Conservation (phyloP, 2,329 filamentous ascomycete species). For the Penicillium italicum region DNA sequence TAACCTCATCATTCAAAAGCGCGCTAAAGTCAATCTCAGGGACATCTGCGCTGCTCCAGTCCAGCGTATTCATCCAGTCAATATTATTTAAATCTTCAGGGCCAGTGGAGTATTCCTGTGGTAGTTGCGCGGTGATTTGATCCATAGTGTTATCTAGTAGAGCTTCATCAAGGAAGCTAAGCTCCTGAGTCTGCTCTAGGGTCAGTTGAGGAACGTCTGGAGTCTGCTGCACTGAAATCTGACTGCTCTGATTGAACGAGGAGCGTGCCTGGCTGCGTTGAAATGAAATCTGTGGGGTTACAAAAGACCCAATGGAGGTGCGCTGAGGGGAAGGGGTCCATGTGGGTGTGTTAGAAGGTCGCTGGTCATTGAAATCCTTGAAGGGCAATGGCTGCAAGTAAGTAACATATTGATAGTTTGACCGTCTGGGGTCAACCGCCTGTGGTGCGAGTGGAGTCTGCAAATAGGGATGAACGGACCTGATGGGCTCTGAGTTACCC, state of each 20-base stretch:
- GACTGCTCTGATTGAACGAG: too few relatives aligned
- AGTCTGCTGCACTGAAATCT: not conserved
- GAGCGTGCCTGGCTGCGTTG: not conserved
- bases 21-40: not conserved
- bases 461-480: not conserved
- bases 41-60: not conserved
- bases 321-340: not conserved
- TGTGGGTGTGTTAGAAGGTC: not conserved
- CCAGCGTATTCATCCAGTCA: not conserved
- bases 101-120: not conserved
- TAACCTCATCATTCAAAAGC: not conserved
- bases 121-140: not conserved
- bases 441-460: not conserved
- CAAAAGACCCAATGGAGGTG: not conserved
- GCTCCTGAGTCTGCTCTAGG: not conserved
- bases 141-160: not conserved
- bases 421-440: not conserved
- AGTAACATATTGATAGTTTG: constrained; percentile 8
- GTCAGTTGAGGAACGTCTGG: not conserved
- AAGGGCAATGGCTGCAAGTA: constrained; percentile 9
- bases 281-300: not conserved
- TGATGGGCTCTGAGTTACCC: not conserved
- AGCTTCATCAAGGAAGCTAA: not conserved
- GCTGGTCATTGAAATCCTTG: not conserved
- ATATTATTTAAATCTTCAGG: not conserved